Evolutionary conservation across 805 yeast species (phyloP).

Genomic region (Starmerella vitae): DNA sequence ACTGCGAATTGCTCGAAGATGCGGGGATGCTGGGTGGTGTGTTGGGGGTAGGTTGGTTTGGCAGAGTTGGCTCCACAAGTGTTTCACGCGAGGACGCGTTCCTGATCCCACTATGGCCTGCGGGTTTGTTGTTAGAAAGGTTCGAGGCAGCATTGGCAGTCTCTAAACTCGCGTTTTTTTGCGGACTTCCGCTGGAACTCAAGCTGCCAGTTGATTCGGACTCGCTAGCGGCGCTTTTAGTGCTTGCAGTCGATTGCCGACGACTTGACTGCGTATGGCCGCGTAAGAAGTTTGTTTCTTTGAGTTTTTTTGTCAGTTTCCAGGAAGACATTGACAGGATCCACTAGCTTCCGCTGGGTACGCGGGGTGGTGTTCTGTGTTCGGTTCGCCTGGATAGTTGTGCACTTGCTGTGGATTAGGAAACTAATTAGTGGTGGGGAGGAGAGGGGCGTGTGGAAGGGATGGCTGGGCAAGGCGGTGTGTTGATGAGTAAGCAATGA

Average conservation of each 20-base stretch:
- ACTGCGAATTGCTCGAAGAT: not conserved
- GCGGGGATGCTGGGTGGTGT: not conserved
- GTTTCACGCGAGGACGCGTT: slow-evolving; percentile 9
- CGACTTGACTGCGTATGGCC: slow-evolving; percentile 20
- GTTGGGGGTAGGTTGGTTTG: not conserved
- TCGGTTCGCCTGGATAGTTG: too few species aligned
- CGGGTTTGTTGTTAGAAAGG: not conserved
- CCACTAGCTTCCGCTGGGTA: too few species aligned
- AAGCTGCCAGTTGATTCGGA: not conserved
- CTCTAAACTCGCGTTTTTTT: too few species aligned
- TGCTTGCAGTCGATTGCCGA: not conserved
- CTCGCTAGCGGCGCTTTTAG: slow-evolving; percentile 1
- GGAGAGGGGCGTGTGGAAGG: not conserved
- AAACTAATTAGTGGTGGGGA: not conserved
- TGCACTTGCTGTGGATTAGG: not conserved
- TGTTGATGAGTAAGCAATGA: too few species aligned
- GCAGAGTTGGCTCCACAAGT: slow-evolving; percentile 3
- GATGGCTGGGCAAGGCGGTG: slow-evolving; percentile 1
- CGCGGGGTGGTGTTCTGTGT: too few species aligned
- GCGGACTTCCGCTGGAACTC: too few species aligned
- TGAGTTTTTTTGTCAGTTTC: slow-evolving; percentile 37
- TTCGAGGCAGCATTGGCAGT: too few species aligned
- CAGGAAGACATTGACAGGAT: slow-evolving; percentile 24
- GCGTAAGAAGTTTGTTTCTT: slow-evolving; percentile 30
- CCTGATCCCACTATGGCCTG: not conserved